Evolutionary conservation across 1,284 basidiomycete genomes (phyloP).

Genomic region (Ganoderma sinense): DNA sequence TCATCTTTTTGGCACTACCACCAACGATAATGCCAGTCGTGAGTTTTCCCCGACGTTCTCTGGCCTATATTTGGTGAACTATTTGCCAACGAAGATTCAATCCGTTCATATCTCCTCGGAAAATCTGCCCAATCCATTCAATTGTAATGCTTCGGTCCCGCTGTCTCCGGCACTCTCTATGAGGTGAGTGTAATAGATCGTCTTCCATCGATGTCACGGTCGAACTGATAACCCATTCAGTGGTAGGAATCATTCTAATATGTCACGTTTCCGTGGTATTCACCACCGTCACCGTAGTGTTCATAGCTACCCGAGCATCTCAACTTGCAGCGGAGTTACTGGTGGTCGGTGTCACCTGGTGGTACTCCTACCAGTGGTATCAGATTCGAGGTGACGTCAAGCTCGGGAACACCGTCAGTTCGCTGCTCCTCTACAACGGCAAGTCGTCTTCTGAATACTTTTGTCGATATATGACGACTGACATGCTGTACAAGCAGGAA

Average conservation of each 20-base stretch:
- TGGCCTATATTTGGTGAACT: background rate
- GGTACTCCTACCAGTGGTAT: background rate
- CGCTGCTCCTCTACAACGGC: background rate
- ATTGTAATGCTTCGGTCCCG: background rate
- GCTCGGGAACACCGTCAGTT: background rate
- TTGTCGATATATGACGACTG: background rate
- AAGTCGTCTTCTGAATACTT: background rate
- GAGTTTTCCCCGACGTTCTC: background rate
- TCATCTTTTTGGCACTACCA: background rate
- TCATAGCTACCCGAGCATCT: background rate
- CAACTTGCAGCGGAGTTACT: background rate
- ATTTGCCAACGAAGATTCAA: background rate
- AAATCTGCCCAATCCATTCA: background rate
- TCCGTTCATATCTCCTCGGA: background rate
- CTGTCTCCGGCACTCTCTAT: background rate
- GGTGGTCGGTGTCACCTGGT: background rate
- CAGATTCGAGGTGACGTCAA: background rate
- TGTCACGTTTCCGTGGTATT: background rate
- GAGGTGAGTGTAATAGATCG: background rate
- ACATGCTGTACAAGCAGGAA: background rate
- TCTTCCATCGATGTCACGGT: background rate
- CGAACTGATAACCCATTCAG: background rate
- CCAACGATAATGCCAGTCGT: background rate
- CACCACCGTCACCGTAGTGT: background rate
- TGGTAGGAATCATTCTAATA: background rate